A percentile compares a stretch with the other conserved stretches of the same genome.
phyloP scores from a whole-genome alignment of 2,329 filamentous ascomycete species.

The Sarocladiaceae sp. region DNA sequence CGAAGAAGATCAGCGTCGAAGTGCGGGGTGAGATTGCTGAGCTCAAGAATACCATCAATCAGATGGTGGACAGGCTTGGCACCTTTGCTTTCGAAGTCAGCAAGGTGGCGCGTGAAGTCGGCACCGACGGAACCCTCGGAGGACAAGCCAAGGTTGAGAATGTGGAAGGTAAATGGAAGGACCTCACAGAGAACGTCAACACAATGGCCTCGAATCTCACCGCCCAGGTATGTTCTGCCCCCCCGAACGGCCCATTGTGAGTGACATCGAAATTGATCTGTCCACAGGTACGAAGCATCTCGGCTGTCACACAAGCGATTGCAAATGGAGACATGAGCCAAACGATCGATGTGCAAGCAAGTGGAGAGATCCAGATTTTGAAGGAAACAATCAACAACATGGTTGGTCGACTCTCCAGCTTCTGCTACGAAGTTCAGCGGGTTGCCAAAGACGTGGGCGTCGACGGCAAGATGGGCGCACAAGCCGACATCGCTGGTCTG shows the following conservation, averaged over 20 bases:
- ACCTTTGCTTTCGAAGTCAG: constrained; percentile 97
- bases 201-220: constrained; percentile 66
- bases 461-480: constrained; percentile 96
- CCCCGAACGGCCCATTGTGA: neutral
- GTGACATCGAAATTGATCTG: neutral
- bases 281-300: constrained; percentile 74
- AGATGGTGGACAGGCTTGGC: constrained; percentile 95
- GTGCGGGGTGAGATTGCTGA: constrained; percentile 91
- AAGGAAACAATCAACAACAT: constrained; percentile 99
- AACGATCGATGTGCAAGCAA: constrained; percentile 91
- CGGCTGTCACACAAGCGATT: constrained; percentile 89
- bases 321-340: constrained; percentile 93
- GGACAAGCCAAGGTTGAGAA: constrained; percentile 92
- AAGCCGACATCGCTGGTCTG: constrained; percentile 88
- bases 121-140: constrained; percentile 88
- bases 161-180: constrained; percentile 97
- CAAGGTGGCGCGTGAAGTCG: constrained; percentile 90
- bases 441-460: constrained; percentile 96
- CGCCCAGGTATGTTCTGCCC: constrained; percentile 43
- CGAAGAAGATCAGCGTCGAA: constrained; percentile 91
- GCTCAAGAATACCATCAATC: constrained; percentile 96
- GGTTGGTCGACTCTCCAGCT: constrained; percentile 90
- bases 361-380: constrained; percentile 87
- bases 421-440: constrained; percentile 91
- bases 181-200: constrained; percentile 86